Evolutionary conservation across 192 early-diverging fungal species (phyloP).

Genomic region (Umbelopsis sp.): DNA sequence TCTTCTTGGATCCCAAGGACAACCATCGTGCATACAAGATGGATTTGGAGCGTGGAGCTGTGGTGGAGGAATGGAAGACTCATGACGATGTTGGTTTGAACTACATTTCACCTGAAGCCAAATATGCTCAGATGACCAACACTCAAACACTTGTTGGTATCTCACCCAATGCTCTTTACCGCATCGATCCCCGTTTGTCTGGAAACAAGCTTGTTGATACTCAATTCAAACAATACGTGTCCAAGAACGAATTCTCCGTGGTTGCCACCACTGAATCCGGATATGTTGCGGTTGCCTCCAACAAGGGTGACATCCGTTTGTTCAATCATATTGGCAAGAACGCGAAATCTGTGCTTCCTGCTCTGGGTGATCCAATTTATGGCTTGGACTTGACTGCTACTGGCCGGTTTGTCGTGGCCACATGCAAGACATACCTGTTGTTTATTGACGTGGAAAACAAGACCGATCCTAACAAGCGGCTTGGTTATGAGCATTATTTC

Average conservation of each 20-base stretch:
- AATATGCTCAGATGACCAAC: constrained; percentile 78
- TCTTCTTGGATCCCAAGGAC: constrained; percentile 76
- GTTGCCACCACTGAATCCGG: constrained; percentile 79
- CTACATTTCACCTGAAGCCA: constrained; percentile 71
- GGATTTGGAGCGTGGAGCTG: constrained; percentile 90
- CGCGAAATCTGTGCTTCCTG: constrained; percentile 89
- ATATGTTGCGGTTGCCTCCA: constrained; percentile 77
- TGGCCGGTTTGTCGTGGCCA: constrained; percentile 86
- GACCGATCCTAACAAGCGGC: constrained; percentile 50
- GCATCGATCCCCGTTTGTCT: constrained; percentile 84
- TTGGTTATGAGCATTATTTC: constrained; percentile 74
- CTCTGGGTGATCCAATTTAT: constrained; percentile 83
- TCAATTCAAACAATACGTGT: constrained; percentile 71
- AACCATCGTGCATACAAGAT: constrained; percentile 79
- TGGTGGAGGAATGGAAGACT: constrained; percentile 93
- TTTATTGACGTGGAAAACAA: constrained; percentile 75
- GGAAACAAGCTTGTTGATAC: constrained; percentile 71
- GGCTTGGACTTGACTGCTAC: constrained; percentile 89
- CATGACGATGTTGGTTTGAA: constrained; percentile 70
- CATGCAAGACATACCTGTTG: constrained; percentile 84
- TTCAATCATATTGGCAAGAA: constrained; percentile 76
- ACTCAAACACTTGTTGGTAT: constrained; percentile 81
- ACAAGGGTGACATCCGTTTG: constrained; percentile 89
- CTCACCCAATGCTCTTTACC: constrained; percentile 82
- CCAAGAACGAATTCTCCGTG: constrained; percentile 71